A percentile compares a stretch with the other conserved stretches of the same genome.
phyloP scores from a whole-genome alignment of 345 rosid genomes.

The Murraya koenigii region DNA sequence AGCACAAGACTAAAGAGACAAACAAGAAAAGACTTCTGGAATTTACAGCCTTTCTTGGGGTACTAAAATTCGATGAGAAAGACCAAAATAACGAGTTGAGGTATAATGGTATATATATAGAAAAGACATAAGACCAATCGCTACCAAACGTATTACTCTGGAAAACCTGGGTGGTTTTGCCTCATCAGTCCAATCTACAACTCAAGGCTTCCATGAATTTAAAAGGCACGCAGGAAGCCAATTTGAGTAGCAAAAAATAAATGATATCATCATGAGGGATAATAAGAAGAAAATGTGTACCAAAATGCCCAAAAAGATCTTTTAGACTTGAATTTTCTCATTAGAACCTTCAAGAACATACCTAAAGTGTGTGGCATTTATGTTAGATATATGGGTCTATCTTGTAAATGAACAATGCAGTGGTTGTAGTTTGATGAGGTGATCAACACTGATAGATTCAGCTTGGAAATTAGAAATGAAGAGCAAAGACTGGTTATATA shows the following conservation, averaged over 20 bases:
- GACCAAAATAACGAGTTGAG: not conserved
- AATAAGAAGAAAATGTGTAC: not conserved
- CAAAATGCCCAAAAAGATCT: not conserved
- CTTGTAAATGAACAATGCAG: not conserved
- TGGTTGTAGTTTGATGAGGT: not conserved
- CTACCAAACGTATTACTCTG: not conserved
- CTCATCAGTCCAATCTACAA: not conserved
- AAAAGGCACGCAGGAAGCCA: not conserved
- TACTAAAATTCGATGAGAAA: not conserved
- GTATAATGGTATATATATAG: not conserved
- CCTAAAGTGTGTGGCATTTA: not conserved
- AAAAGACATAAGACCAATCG: not conserved
- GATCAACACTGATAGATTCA: not conserved
- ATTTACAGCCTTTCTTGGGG: not conserved
- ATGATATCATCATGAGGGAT: not conserved
- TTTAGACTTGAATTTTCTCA: not conserved
- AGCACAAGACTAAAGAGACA: not conserved
- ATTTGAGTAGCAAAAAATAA: not conserved
- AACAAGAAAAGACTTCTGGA: not conserved
- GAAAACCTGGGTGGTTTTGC: not conserved
- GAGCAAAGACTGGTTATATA: not conserved
- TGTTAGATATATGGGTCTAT: not conserved
- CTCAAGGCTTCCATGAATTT: not conserved
- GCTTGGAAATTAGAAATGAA: not conserved
- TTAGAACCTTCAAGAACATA: too few species aligned